phyloP scores from a whole-genome alignment of 345 rosid genomes.

The Eutrema heterophyllum region DNA sequence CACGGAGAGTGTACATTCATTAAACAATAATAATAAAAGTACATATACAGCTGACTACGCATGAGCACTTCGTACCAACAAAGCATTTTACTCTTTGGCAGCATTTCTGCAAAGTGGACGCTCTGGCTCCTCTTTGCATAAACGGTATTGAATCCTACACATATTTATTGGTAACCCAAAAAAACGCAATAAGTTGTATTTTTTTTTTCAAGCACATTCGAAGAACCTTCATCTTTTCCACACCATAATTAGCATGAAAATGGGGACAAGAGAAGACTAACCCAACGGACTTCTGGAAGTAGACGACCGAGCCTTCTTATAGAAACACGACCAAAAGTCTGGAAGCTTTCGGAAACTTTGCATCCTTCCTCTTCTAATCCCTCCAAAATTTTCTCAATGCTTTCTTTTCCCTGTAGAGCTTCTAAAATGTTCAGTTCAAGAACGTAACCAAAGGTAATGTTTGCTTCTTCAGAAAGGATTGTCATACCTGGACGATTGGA shows the following conservation, averaged over 20 bases:
- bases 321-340: constrained; percentile 55
- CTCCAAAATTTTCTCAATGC: constrained; percentile 50
- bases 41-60: neutral
- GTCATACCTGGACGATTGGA: constrained; percentile 55
- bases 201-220: neutral
- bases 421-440: neutral
- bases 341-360: constrained; percentile 41
- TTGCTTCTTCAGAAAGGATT: neutral
- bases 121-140: constrained; percentile 58
- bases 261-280: constrained; percentile 31
- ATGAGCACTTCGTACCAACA: constrained; percentile 42
- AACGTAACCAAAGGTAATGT: neutral
- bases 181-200: neutral
- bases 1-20: neutral
- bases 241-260: neutral
- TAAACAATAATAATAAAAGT: neutral
- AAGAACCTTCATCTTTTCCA: neutral
- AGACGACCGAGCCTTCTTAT: constrained; percentile 73
- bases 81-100: constrained; percentile 65
- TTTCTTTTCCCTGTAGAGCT: constrained; percentile 61
- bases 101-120: constrained; percentile 50
- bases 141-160: constrained; percentile 55
- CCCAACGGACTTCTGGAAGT: constrained; percentile 86
- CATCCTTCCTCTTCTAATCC: constrained; percentile 42
- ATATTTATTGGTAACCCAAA: constrained; percentile 8